A percentile compares a stretch with the other conserved stretches of the same genome.
Conservation (phyloP, 2,329 filamentous ascomycete genomes). For the Aspergillus proliferans region DNA sequence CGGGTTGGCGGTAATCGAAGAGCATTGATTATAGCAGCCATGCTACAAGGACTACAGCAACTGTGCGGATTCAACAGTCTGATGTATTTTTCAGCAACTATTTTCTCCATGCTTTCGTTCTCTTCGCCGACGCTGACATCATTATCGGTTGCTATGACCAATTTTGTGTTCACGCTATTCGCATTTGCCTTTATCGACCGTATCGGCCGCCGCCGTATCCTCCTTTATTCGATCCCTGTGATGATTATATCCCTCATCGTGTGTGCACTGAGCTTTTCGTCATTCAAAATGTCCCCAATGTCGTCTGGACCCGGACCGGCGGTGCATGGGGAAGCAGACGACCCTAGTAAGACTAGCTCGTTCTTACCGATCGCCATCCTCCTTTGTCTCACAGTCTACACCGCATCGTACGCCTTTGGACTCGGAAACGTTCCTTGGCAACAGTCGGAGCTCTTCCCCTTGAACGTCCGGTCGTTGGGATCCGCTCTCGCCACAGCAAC, state of each 20-base stretch:
- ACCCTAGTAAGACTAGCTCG: conserved; percentile 16
- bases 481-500: conserved; percentile 63
- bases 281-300: conserved; percentile 45
- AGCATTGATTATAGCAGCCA: conserved; percentile 76
- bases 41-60: conserved; percentile 82
- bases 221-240: conserved; percentile 75
- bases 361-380: conserved; percentile 55
- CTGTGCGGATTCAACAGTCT: conserved; percentile 85
- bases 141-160: conserved; percentile 73
- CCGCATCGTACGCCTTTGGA: conserved; percentile 77
- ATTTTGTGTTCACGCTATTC: conserved; percentile 70
- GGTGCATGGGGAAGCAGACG: conserved; percentile 7
- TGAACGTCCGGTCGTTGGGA: conserved; percentile 56
- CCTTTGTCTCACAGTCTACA: conserved; percentile 71
- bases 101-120: conserved; percentile 73
- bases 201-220: conserved; percentile 69
- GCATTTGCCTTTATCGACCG: conserved; percentile 73
- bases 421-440: conserved; percentile 95
- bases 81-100: conserved; percentile 86
- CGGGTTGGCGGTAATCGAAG: conserved; percentile 49
- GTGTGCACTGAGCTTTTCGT: conserved; percentile 66
- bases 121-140: conserved; percentile 72
- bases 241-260: conserved; percentile 70
- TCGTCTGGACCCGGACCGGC: conserved; percentile 14
- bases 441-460: conserved; percentile 83